A percentile compares a stretch with the other conserved stretches of the same genome.
Conservation (phyloP, 305 asterid genomes). For the Stenogyne calaminthoides region DNA sequence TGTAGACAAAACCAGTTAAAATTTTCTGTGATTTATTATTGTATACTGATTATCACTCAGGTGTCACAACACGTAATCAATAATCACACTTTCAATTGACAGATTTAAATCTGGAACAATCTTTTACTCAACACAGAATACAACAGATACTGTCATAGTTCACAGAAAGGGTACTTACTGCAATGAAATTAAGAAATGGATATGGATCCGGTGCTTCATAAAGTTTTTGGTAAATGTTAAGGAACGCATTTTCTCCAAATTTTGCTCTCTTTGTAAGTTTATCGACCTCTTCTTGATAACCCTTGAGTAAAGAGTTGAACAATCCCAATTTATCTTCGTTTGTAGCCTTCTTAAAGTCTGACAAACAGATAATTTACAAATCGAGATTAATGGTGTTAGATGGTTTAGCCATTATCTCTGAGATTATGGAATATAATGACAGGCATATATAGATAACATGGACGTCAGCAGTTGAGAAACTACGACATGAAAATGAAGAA, state of each 20-base stretch:
- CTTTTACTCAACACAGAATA: not conserved
- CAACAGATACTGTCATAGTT: not conserved
- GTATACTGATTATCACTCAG: not conserved
- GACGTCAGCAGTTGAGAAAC: constrained; percentile 1
- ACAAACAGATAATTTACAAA: constrained; percentile 28
- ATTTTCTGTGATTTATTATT: not conserved
- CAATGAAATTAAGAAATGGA: constrained; percentile 75
- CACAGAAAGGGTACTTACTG: constrained; percentile 57
- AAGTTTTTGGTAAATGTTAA: constrained; percentile 91
- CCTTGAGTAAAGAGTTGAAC: constrained; percentile 86
- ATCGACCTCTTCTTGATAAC: constrained; percentile 98
- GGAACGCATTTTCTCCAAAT: constrained; percentile 96
- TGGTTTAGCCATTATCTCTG: constrained; percentile 23
- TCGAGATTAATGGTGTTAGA: constrained; percentile 12
- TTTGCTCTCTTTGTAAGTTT: constrained; percentile 95
- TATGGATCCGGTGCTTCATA: constrained; percentile 98
- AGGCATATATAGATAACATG: too few relatives aligned
- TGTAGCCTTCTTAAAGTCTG: constrained; percentile 96
- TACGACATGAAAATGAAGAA: constrained; percentile 15
- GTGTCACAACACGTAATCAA: not conserved
- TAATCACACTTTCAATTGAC: not conserved
- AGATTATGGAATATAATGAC: constrained; percentile 16
- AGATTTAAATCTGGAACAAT: not conserved
- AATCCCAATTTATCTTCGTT: constrained; percentile 77
- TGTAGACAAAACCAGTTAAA: not conserved